Conservation (phyloP, 1,139 yeast species). For the Geotrichum restrictum region DNA sequence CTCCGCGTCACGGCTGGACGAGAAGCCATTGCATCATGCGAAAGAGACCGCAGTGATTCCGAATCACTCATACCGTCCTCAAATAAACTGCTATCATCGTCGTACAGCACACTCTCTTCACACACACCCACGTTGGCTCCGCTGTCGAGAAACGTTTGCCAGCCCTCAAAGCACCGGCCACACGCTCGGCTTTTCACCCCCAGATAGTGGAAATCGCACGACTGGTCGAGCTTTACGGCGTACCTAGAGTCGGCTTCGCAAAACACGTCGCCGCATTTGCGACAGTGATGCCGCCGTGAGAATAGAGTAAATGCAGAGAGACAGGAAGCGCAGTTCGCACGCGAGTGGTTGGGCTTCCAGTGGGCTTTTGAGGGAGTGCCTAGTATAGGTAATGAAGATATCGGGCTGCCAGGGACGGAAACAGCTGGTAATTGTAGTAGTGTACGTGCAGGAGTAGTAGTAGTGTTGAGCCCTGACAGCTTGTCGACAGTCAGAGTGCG, state of each 20-base stretch:
- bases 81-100: not conserved
- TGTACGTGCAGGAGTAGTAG: not conserved
- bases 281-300: slow-evolving; percentile 79
- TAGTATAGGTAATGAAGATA: not conserved
- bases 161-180: slow-evolving; percentile 65
- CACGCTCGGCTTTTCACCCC: slow-evolving; percentile 79
- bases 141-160: slow-evolving; percentile 39
- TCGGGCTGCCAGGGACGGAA: not conserved
- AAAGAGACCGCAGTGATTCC: not conserved
- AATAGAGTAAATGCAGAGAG: slow-evolving; percentile 42
- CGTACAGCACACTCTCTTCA: not conserved
- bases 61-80: not conserved
- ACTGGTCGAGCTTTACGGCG: slow-evolving; percentile 59
- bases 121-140: not conserved
- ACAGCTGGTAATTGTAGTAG: no score
- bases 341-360: slow-evolving; percentile 75
- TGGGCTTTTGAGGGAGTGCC: slow-evolving; percentile 57
- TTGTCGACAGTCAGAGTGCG: slow-evolving; percentile 41
- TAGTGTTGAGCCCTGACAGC: not conserved
- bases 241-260: slow-evolving; percentile 61
- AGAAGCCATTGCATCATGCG: not conserved
- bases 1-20: not conserved
- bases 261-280: slow-evolving; percentile 88
- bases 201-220: slow-evolving; percentile 66
- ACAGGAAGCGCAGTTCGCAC: slow-evolving; percentile 69